phyloP scores from a whole-genome alignment of 176 grass and related monocot genomes.

The Bromus sterilis region DNA sequence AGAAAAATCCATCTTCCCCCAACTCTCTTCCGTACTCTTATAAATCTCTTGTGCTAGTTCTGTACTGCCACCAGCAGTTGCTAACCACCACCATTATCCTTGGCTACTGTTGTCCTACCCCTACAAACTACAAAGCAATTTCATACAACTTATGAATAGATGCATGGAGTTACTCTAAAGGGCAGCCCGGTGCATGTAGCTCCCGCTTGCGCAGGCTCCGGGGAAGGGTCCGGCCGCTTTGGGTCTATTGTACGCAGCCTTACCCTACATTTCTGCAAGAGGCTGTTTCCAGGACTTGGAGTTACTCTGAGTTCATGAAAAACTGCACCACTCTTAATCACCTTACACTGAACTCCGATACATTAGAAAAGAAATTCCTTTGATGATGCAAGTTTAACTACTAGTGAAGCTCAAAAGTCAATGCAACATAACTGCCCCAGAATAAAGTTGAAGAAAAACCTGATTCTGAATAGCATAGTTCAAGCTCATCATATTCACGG shows the following conservation, averaged over 20 bases:
- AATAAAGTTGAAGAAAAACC: slow-evolving; percentile 40
- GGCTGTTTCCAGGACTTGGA: no score
- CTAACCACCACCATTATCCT: not conserved
- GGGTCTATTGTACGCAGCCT: no score
- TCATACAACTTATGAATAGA: not conserved
- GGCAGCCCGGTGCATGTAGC: no score
- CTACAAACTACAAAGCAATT: not conserved
- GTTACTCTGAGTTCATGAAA: not conserved
- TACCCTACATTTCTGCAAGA: no score
- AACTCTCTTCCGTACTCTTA: not conserved
- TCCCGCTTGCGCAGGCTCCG: no score
- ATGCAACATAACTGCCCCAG: not conserved
- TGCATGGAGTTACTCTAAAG: not conserved
- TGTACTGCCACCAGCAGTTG: not conserved
- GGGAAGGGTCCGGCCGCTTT: no score
- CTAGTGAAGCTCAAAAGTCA: slow-evolving; percentile 10
- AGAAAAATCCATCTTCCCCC: not conserved
- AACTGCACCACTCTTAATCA: slow-evolving; percentile 11
- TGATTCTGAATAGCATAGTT: slow-evolving; percentile 98
- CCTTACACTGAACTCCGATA: not conserved
- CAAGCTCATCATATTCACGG: slow-evolving; percentile 96
- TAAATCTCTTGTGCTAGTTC: not conserved
- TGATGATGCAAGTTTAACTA: not conserved
- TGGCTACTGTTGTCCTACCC: not conserved
- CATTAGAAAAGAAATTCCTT: not conserved